Evolutionary conservation across 1,284 basidiomycete genomes (phyloP).

Genomic region (Ceratobasidium sp.): DNA sequence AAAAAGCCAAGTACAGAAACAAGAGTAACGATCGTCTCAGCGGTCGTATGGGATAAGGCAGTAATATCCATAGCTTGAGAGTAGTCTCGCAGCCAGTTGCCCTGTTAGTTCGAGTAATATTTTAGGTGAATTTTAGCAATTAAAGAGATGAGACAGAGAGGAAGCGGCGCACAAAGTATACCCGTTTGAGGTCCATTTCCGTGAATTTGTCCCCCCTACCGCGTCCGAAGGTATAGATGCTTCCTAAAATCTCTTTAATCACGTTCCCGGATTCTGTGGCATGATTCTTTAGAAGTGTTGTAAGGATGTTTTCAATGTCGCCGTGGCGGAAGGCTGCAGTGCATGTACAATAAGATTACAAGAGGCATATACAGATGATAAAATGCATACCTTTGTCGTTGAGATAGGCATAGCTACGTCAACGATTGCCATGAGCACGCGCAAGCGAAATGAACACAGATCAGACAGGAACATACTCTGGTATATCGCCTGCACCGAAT

Average conservation of each 20-base stretch:
- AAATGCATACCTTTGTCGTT: constrained; percentile 53
- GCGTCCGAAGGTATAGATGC: constrained; percentile 46
- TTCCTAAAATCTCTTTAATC: constrained; percentile 56
- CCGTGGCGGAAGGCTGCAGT: constrained; percentile 71
- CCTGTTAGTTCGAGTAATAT: constrained; percentile 56
- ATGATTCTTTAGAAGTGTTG: constrained; percentile 18
- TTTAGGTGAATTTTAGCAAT: too few relatives aligned
- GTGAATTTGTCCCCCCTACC: constrained; percentile 62
- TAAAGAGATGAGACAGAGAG: constrained; percentile 3
- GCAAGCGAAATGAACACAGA: neutral
- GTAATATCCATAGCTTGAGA: constrained; percentile 79
- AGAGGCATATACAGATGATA: neutral
- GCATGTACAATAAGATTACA: neutral
- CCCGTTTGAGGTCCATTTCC: constrained; percentile 65
- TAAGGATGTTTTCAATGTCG: constrained; percentile 28
- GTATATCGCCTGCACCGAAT: constrained; percentile 44
- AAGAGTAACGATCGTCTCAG: constrained; percentile 76
- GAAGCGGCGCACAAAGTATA: constrained; percentile 63
- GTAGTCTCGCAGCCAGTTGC: constrained; percentile 71
- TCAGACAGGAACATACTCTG: constrained; percentile 26
- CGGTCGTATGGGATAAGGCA: constrained; percentile 59
- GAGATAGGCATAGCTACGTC: constrained; percentile 54
- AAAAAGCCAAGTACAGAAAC: constrained; percentile 75
- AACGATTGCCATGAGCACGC: neutral
- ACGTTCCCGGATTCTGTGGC: constrained; percentile 52